These are phyloP conservation scores for Globisporangium carolinianum DNA, from an alignment of 352 stramenopile species.

Conservation along the genomic window DNA sequence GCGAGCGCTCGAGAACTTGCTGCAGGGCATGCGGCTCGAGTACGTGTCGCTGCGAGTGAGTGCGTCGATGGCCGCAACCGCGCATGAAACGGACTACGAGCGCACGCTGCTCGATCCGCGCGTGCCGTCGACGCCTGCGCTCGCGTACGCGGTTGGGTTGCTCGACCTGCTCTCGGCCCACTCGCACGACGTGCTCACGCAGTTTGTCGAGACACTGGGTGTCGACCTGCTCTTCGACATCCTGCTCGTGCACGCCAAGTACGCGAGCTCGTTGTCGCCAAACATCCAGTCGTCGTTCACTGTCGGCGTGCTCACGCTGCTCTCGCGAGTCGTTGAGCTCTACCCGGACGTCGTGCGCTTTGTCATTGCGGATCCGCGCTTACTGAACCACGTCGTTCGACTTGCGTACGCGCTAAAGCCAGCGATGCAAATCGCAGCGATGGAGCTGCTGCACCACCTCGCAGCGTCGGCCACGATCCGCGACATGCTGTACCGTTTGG, in stretches of 20 bases:
- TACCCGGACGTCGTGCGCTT: background rate
- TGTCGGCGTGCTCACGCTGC: background rate
- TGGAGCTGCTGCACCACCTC: slow-evolving; percentile 18
- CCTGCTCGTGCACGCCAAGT: slow-evolving; percentile 1
- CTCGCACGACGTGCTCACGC: background rate
- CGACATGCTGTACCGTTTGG: slow-evolving; percentile 10
- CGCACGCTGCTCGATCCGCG: slow-evolving; percentile 11
- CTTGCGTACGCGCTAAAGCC: slow-evolving; percentile 17
- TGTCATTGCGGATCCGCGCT: slow-evolving; percentile 12
- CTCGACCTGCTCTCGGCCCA: background rate
- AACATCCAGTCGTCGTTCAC: background rate
- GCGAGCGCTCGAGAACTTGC: slow-evolving; percentile 1
- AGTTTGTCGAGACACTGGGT: slow-evolving; percentile 5
- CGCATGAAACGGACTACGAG: slow-evolving; percentile 5
- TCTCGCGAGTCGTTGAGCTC: background rate
- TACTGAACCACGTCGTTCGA: slow-evolving; percentile 18
- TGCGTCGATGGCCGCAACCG: slow-evolving; percentile 2
- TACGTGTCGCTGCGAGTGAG: slow-evolving; percentile 4
- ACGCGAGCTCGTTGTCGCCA: background rate
- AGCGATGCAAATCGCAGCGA: slow-evolving; percentile 17
- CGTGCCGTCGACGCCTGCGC: slow-evolving; percentile 3
- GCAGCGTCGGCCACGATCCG: background rate
- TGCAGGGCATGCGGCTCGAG: slow-evolving; percentile 2
- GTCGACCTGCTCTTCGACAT: slow-evolving; percentile 7
- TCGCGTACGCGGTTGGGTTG: slow-evolving; percentile 8